Percentiles rank a stretch among this genome's conserved stretches.
Evolutionary conservation across 768 basidiomycete species (phyloP).

Genomic region (Suillus subalutaceus): DNA sequence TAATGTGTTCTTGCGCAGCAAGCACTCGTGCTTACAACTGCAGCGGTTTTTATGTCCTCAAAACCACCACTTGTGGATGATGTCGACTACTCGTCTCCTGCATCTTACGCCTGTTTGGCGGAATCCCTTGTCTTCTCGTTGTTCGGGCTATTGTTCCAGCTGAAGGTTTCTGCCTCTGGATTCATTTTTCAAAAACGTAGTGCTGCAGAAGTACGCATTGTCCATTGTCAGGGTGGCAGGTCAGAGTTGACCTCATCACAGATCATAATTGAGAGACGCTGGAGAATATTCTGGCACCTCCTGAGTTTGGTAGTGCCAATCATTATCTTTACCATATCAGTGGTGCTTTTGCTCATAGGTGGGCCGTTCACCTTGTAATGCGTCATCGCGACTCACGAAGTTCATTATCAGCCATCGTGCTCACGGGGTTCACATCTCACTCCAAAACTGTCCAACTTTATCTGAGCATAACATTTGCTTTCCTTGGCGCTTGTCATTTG

Average conservation of each 20-base stretch:
- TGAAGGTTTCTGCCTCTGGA: neutral
- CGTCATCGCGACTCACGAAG: neutral
- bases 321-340: neutral
- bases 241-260: neutral
- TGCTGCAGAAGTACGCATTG: neutral
- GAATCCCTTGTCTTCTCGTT: neutral
- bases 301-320: neutral
- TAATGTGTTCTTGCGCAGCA: neutral
- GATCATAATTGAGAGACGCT: neutral
- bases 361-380: neutral
- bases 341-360: neutral
- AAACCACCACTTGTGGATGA: neutral
- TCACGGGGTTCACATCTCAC: neutral
- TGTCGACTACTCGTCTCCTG: neutral
- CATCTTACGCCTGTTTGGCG: neutral
- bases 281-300: neutral
- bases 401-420: neutral
- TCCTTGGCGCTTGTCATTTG: neutral
- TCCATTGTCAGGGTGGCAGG: neutral
- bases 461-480: neutral
- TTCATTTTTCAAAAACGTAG: neutral
- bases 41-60: neutral
- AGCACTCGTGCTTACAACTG: neutral
- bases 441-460: neutral
- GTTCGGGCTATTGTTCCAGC: neutral